Evolutionary conservation across 1,284 basidiomycete genomes (phyloP).

Genomic region (Naganishia sp.): DNA sequence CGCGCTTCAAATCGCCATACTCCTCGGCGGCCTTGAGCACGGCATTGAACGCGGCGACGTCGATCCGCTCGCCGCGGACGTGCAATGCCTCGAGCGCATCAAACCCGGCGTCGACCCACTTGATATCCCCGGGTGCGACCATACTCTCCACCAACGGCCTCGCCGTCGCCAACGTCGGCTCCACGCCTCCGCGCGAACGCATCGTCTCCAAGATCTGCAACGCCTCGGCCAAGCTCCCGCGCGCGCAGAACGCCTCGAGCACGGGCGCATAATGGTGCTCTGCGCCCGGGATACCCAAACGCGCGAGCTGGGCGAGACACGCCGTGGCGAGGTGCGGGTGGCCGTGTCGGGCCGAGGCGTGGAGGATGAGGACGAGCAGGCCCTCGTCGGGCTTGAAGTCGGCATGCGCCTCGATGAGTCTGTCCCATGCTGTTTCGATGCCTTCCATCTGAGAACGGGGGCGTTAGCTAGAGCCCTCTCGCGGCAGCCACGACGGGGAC

Average conservation of each 20-base stretch:
- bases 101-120: constrained; percentile 63
- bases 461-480: neutral
- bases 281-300: constrained; percentile 58
- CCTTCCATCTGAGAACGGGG: constrained; percentile 62
- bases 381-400: constrained; percentile 71
- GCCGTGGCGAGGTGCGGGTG: constrained; percentile 67
- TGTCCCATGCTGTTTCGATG: constrained; percentile 65
- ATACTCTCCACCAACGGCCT: constrained; percentile 60
- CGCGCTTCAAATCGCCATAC: constrained; percentile 71
- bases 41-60: constrained; percentile 65
- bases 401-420: constrained; percentile 58
- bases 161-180: constrained; percentile 41
- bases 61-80: constrained; percentile 59
- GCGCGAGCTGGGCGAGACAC: constrained; percentile 62
- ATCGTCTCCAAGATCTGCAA: constrained; percentile 44
- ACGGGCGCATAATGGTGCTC: constrained; percentile 58
- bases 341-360: constrained; percentile 70
- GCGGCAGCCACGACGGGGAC: constrained; percentile 23
- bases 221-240: constrained; percentile 47
- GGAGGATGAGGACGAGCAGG: constrained; percentile 66
- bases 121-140: constrained; percentile 59
- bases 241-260: constrained; percentile 49
- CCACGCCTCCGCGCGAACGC: constrained; percentile 40
- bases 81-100: constrained; percentile 64
- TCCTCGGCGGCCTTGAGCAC: constrained; percentile 65